A percentile compares a stretch with the other conserved stretches of the same genome.
Evolutionary conservation across 2,329 filamentous ascomycete genomes (phyloP).

Genomic region (Atkinsonella hypoxylon): DNA sequence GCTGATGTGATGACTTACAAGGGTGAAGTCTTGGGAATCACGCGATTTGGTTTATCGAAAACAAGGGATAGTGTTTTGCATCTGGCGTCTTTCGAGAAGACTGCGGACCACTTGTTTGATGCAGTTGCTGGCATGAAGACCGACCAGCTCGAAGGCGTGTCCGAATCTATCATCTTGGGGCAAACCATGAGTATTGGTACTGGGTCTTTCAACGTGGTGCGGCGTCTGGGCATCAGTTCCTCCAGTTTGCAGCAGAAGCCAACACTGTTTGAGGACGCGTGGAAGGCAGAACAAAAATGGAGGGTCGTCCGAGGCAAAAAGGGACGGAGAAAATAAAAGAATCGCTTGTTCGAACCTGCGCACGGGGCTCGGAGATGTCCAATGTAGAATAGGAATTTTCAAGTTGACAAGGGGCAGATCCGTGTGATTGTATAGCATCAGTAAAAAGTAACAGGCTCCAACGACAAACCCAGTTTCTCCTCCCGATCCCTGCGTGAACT

Average conservation of each 20-base stretch:
- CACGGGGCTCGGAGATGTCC: no score
- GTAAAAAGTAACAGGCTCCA: no score
- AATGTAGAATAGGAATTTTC: no score
- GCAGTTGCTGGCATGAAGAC: constrained; percentile 86
- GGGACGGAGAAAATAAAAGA: no score
- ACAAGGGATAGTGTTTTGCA: constrained; percentile 93
- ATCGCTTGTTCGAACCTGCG: no score
- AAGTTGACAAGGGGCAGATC: no score
- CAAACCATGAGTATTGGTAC: constrained; percentile 89
- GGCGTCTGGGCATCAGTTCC: constrained; percentile 56
- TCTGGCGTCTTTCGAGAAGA: constrained; percentile 94
- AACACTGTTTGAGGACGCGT: constrained; percentile 61
- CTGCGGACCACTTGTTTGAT: constrained; percentile 92
- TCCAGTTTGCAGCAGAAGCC: constrained; percentile 44
- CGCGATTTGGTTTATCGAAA: constrained; percentile 88
- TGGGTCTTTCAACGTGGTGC: constrained; percentile 80
- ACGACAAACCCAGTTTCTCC: no score
- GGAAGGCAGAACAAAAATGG: constrained; percentile 24
- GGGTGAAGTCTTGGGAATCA: constrained; percentile 92
- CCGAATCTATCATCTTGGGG: constrained; percentile 96
- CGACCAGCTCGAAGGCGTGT: constrained; percentile 85
- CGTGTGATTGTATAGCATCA: no score
- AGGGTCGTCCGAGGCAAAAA: no score
- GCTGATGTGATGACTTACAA: constrained; percentile 99
- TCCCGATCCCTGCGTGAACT: no score